Evolutionary conservation across 164 flowering plant genomes (phyloP).

Genomic region (Annona squamosa): DNA sequence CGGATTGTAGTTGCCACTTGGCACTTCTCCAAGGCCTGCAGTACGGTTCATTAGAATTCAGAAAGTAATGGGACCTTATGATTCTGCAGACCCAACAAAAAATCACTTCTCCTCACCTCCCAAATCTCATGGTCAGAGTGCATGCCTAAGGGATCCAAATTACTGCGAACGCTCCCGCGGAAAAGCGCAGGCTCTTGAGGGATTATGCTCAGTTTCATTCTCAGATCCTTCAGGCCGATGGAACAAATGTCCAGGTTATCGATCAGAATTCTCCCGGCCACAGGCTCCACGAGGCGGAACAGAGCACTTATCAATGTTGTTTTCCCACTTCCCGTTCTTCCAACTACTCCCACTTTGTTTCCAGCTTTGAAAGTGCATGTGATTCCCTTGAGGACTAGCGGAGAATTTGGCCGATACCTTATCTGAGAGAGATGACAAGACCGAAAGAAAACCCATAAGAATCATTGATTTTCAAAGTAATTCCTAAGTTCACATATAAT

Average conservation of each 20-base stretch:
- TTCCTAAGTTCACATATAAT: not conserved
- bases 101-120: slow-evolving; percentile 37
- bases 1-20: slow-evolving; percentile 53
- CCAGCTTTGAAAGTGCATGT: slow-evolving; percentile 72
- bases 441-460: not conserved
- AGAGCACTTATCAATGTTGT: slow-evolving; percentile 74
- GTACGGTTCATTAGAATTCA: not conserved
- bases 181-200: slow-evolving; percentile 94
- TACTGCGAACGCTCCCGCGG: slow-evolving; percentile 64
- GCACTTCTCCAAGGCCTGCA: slow-evolving; percentile 72
- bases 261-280: slow-evolving; percentile 53
- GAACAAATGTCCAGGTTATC: slow-evolving; percentile 19
- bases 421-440: slow-evolving; percentile 33
- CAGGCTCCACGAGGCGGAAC: slow-evolving; percentile 79
- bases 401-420: slow-evolving; percentile 70
- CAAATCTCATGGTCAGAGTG: slow-evolving; percentile 71
- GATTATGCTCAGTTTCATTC: slow-evolving; percentile 72
- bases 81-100: not conserved
- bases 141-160: slow-evolving; percentile 73
- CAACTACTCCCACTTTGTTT: slow-evolving; percentile 76
- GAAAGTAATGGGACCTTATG: not conserved
- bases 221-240: slow-evolving; percentile 64
- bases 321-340: slow-evolving; percentile 94
- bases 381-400: slow-evolving; percentile 76
- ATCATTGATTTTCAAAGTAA: not conserved